Evolutionary conservation across 495 filamentous ascomycete species (phyloP).

Genomic region (Neurospora sp.): DNA sequence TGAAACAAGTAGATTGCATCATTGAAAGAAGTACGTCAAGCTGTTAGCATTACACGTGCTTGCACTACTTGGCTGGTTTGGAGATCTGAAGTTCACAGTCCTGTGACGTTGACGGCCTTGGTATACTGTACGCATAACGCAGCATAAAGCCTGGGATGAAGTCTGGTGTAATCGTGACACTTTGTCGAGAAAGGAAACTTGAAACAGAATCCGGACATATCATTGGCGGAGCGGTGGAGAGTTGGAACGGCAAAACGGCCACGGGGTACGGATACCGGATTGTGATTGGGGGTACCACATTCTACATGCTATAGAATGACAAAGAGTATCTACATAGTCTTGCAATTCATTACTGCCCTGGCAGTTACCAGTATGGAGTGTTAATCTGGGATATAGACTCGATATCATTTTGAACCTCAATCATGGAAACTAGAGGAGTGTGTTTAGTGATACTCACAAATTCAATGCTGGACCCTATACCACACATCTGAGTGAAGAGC

Average conservation of each 20-base stretch:
- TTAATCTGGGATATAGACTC: background rate
- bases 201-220: background rate
- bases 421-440: background rate
- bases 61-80: background rate
- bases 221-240: background rate
- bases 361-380: background rate
- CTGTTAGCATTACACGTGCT: background rate
- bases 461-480: background rate
- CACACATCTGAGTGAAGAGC: background rate
- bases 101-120: background rate
- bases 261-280: background rate
- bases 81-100: background rate
- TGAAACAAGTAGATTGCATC: background rate
- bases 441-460: background rate
- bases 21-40: background rate
- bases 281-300: background rate
- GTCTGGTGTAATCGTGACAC: background rate
- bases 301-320: background rate
- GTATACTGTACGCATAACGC: background rate
- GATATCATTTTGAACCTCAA: background rate
- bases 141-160: background rate
- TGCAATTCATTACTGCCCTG: background rate
- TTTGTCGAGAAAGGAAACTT: background rate
- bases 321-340: background rate
- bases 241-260: background rate